Conservation (phyloP, 139 green algal species). For the Picochlorum sp. region DNA sequence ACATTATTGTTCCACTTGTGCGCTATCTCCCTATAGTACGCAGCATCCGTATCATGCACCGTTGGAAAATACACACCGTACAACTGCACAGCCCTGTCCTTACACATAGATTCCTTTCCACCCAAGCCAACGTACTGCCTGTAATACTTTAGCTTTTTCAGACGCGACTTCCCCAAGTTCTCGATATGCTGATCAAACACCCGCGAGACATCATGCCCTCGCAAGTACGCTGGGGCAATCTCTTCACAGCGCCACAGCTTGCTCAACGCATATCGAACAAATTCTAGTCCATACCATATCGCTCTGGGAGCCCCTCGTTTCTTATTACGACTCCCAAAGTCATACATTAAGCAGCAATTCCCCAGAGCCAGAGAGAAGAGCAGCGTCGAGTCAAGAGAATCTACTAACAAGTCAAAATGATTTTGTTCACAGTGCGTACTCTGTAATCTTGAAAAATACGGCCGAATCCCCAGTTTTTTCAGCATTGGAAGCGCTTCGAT, state of each 20-base stretch:
- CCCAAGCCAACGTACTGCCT: not conserved
- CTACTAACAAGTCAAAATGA: conserved; percentile 40
- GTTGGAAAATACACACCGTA: conserved; percentile 4
- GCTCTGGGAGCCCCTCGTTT: conserved; percentile 40
- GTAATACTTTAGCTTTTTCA: conserved; percentile 1
- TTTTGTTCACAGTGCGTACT: conserved; percentile 56
- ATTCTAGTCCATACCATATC: conserved; percentile 63
- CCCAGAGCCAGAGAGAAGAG: conserved; percentile 48
- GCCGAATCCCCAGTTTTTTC: not conserved
- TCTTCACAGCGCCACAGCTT: conserved; percentile 1
- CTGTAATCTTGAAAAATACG: conserved; percentile 43
- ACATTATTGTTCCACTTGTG: no score
- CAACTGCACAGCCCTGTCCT: not conserved
- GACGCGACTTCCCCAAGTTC: not conserved
- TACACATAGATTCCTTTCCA: no score
- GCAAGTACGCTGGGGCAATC: conserved; percentile 3
- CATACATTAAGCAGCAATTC: conserved; percentile 46
- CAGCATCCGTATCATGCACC: not conserved
- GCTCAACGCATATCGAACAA: conserved; percentile 18
- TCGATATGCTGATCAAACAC: conserved; percentile 3
- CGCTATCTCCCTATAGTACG: not conserved
- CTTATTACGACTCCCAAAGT: conserved; percentile 41
- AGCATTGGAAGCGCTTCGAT: conserved; percentile 46
- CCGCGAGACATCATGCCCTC: not conserved
- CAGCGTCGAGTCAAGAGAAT: conserved; percentile 41